These are phyloP conservation scores for Rasamsonia emersonii DNA, from an alignment of 2,329 filamentous ascomycete genomes.

Conservation along the genomic window DNA sequence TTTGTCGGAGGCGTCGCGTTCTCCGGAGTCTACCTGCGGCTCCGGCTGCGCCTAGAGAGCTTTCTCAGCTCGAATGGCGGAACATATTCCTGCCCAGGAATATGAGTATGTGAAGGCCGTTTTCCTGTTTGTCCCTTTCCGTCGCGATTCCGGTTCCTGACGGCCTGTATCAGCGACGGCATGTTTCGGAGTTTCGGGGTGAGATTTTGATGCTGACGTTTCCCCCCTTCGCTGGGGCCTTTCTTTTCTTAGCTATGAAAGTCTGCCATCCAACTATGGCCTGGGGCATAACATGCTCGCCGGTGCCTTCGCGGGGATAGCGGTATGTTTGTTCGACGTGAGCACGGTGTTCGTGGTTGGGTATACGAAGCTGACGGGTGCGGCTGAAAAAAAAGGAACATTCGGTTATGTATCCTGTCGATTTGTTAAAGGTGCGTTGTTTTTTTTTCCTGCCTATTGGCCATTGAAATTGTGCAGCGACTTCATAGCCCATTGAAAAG, in stretches of 20 bases:
- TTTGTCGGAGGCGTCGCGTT: too few relatives aligned
- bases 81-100: conserved; percentile 36
- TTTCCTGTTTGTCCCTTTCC: conserved; percentile 9
- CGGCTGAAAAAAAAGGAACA: conserved; percentile 60
- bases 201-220: conserved; percentile 4
- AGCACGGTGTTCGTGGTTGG: too few relatives aligned
- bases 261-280: conserved; percentile 87
- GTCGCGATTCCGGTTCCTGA: background rate
- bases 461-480: background rate
- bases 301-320: conserved; percentile 93
- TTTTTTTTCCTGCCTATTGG: too few relatives aligned
- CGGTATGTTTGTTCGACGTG: conserved; percentile 65
- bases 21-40: conserved; percentile 16
- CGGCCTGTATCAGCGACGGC: too few relatives aligned
- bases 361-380: too few relatives aligned
- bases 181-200: conserved; percentile 2
- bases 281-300: conserved; percentile 90
- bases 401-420: conserved; percentile 97
- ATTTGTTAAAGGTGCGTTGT: conserved; percentile 79
- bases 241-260: conserved; percentile 64
- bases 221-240: conserved; percentile 6
- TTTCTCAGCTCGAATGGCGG: conserved; percentile 29
- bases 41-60: conserved; percentile 24
- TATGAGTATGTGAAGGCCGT: conserved; percentile 39
- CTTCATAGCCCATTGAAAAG: conserved; percentile 3